Evolutionary conservation across 2,329 filamentous ascomycete genomes (phyloP).

Genomic region (Cephalotrichum gorgonifer): DNA sequence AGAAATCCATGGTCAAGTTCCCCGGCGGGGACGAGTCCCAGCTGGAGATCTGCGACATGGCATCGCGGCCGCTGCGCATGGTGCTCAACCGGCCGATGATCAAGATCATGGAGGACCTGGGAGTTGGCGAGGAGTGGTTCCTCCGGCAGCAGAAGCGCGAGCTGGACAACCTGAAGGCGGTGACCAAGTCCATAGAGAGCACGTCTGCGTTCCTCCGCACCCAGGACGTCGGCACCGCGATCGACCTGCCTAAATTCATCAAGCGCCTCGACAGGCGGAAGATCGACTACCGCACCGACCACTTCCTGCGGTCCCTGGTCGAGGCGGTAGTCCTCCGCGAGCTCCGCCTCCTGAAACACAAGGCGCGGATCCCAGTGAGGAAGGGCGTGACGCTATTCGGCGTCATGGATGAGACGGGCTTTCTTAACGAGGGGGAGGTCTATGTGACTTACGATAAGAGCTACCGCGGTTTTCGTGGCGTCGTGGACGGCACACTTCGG

Average conservation of each 20-base stretch:
- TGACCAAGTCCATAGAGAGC: slow-evolving; percentile 47
- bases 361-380: slow-evolving; percentile 61
- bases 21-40: slow-evolving; percentile 38
- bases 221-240: slow-evolving; percentile 48
- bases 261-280: slow-evolving; percentile 44
- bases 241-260: slow-evolving; percentile 54
- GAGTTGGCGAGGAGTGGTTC: slow-evolving; percentile 49
- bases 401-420: slow-evolving; percentile 71
- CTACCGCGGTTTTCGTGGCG: background rate
- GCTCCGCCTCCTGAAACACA: slow-evolving; percentile 67
- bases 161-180: slow-evolving; percentile 45
- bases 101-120: slow-evolving; percentile 77
- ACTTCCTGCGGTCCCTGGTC: slow-evolving; percentile 59
- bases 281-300: slow-evolving; percentile 56
- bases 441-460: slow-evolving; percentile 46
- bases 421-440: slow-evolving; percentile 55
- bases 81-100: slow-evolving; percentile 72
- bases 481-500: slow-evolving; percentile 8
- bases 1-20: slow-evolving; percentile 73
- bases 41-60: slow-evolving; percentile 63
- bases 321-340: slow-evolving; percentile 62
- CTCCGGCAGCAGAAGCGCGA: slow-evolving; percentile 52
- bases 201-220: slow-evolving; percentile 56
- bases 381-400: slow-evolving; percentile 70
- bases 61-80: slow-evolving; percentile 55